Conservation (phyloP, 352 stramenopile genomes). For the Phytophthora pluvialis region DNA sequence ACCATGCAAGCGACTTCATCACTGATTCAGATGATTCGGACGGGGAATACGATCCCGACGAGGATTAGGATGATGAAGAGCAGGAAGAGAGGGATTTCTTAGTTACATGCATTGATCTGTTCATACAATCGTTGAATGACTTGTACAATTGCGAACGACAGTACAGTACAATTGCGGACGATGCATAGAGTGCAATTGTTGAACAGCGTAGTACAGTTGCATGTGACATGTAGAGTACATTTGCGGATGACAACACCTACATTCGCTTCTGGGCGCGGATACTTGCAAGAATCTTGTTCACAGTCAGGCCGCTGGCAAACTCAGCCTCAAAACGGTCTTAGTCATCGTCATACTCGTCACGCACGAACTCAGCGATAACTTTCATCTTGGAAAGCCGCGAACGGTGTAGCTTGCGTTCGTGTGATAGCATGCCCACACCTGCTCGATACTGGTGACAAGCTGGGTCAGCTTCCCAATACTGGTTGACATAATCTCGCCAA, state of each 20-base stretch:
- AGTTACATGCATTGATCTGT: no score
- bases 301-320: slow-evolving; percentile 1
- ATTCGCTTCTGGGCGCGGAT: background rate
- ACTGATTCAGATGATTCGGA: no score
- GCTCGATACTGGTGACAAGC: background rate
- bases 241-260: slow-evolving; percentile 1
- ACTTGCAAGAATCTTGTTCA: background rate
- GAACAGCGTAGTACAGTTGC: no score
- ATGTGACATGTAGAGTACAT: no score
- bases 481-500: no score
- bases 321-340: background rate
- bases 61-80: no score
- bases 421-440: background rate
- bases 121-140: no score
- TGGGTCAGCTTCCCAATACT: background rate
- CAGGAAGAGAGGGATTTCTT: background rate
- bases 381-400: background rate
- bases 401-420: background rate
- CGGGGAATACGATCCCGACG: no score
- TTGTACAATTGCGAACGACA: slow-evolving; percentile 8
- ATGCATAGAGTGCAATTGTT: no score
- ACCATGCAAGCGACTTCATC: slow-evolving; percentile 8
- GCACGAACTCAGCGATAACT: background rate
- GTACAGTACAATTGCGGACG: no score
- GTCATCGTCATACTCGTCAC: background rate